Base-by-base conservation (phyloP, 129 eudicot genomes). In the Scalesia atractyloides region DNA sequence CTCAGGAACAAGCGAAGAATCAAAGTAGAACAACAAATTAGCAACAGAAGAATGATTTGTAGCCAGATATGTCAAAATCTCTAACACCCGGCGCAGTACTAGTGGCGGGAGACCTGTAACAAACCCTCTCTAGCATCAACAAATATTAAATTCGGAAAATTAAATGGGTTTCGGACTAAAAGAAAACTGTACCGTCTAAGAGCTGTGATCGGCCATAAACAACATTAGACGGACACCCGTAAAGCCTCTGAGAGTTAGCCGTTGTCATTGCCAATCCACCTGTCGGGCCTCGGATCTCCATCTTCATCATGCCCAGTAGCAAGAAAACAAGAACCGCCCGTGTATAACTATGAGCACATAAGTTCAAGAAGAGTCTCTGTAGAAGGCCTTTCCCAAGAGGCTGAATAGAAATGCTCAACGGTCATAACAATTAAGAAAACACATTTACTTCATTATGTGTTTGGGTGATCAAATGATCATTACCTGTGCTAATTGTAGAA, bases 331-430 rank as follows among this genome's bases (percentile, higher is more conserved):
- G 87, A 60, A 75, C 81, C 52, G 89, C 86, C 78, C 97, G 86
- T 60, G 97, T 94, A 68, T 59, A 52, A 80, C 88, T 81, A 78
- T 94, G 98, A 7, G 98, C 95, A 71, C 96, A 84, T 53, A 94
- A 78, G 76, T 94, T 90, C 84, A 90, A 79, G 78, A 94, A 62
- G 39, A 94, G 96, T 78, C 98, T 86, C 80, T 94, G 98, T 85
- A 94, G 54, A 36, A 94, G 91, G 65, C 98, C 98, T 88, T 94
- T 90, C 56, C 97, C 97, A 56, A 90, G 98, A 33, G 97, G 98
- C 98, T 94, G 73, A 80, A 63, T 82, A 22, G 64, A 76, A 72
- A 60, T 77, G 30, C 16, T 44, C 37, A 61, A 77, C 2, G 30
- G 59, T 63, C 26, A 75, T 39, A 52, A 63, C 59, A 69, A 51